phyloP scores from a whole-genome alignment of 805 yeast species.

The Barnettozyma botsteinii region DNA sequence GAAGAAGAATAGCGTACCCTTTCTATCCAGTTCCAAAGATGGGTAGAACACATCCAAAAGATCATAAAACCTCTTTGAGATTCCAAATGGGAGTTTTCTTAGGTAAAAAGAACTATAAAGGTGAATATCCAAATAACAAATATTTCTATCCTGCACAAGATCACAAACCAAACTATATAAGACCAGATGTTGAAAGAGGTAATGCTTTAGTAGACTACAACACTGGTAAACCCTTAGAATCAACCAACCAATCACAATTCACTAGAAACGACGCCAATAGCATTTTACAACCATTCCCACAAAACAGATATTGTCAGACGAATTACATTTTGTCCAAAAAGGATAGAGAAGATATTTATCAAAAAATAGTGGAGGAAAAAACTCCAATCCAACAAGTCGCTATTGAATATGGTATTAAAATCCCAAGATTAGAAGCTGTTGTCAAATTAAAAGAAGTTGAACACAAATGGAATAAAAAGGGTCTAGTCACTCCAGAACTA shows the following conservation, averaged over 20 bases:
- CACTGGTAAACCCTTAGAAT: constrained; percentile 28
- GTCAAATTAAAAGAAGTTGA: constrained; percentile 63
- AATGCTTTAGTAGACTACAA: constrained; percentile 30
- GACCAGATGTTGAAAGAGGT: constrained; percentile 45
- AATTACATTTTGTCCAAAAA: constrained; percentile 53
- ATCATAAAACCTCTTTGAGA: constrained; percentile 48
- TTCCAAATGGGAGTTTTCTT: constrained; percentile 65
- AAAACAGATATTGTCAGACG: constrained; percentile 63
- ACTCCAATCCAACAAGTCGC: constrained; percentile 68
- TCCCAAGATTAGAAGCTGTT: constrained; percentile 88
- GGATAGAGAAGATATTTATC: constrained; percentile 54
- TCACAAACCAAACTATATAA: constrained; percentile 68
- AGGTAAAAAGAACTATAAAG: constrained; percentile 80
- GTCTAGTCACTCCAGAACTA: constrained; percentile 49
- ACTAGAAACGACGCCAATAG: constrained; percentile 9
- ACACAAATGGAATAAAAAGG: constrained; percentile 49
- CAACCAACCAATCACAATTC: constrained; percentile 12
- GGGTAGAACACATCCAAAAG: constrained; percentile 35
- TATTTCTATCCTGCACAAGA: constrained; percentile 62
- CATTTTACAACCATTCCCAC: constrained; percentile 74
- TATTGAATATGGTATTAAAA: constrained; percentile 68
- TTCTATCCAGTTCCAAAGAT: constrained; percentile 40
- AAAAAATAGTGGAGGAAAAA: constrained; percentile 47
- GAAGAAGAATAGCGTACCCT: constrained; percentile 51
- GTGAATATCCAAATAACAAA: constrained; percentile 73